Conservation (phyloP, 768 basidiomycete genomes). For the Lyophyllum decastes region DNA sequence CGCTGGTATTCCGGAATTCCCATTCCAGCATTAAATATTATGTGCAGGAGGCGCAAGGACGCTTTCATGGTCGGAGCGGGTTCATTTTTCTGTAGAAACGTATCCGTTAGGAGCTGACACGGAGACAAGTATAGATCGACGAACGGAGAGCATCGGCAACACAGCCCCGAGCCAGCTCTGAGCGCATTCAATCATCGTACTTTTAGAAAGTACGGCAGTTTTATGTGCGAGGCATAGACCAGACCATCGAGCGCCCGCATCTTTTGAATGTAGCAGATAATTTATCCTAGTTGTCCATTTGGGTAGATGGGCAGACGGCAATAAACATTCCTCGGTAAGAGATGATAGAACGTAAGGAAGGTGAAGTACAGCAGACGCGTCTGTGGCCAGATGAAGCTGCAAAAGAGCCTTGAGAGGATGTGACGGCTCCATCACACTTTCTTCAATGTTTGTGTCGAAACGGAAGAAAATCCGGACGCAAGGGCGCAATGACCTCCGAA, state of each 20-base stretch:
- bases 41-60: conserved; percentile 60
- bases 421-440: conserved; percentile 20
- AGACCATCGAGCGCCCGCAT: conserved; percentile 77
- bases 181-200: conserved; percentile 67
- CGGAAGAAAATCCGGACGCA: conserved; percentile 7
- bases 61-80: conserved; percentile 59
- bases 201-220: conserved; percentile 58
- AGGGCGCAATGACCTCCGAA: conserved; percentile 7
- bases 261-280: conserved; percentile 76
- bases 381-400: conserved; percentile 73
- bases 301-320: conserved; percentile 62
- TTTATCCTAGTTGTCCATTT: conserved; percentile 80
- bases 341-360: conserved; percentile 59
- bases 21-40: conserved; percentile 59
- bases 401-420: conserved; percentile 66
- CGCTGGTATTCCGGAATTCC: conserved; percentile 81
- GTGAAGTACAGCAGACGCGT: conserved; percentile 58
- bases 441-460: background rate
- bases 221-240: conserved; percentile 75
- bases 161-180: conserved; percentile 70
- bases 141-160: conserved; percentile 69
- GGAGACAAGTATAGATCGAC: conserved; percentile 34
- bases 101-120: conserved; percentile 23
- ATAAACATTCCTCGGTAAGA: conserved; percentile 54
- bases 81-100: conserved; percentile 63